phyloP scores from a whole-genome alignment of 805 yeast species.

The Blastobotrys parvus region DNA sequence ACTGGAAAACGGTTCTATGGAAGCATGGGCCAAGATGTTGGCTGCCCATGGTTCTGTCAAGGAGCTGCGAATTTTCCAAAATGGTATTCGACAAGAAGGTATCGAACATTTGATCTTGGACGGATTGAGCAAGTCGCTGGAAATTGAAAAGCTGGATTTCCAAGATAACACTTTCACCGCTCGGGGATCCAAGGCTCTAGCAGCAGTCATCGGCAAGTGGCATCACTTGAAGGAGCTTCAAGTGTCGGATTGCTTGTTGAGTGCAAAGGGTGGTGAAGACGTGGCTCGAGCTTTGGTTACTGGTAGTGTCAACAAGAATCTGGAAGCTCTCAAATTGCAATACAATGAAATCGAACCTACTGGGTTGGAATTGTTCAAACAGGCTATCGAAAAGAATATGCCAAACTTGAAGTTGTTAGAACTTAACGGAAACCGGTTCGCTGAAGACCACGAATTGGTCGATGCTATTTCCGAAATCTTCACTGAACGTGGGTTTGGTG shows the following conservation, averaged over 20 bases:
- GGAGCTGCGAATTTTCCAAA: slow-evolving; percentile 77
- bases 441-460: slow-evolving; percentile 73
- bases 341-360: slow-evolving; percentile 75
- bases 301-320: slow-evolving; percentile 27
- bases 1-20: slow-evolving; percentile 88
- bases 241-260: slow-evolving; percentile 81
- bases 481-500: slow-evolving; percentile 67
- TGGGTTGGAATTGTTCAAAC: slow-evolving; percentile 51
- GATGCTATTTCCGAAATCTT: slow-evolving; percentile 55
- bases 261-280: slow-evolving; percentile 67
- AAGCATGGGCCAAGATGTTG: slow-evolving; percentile 75
- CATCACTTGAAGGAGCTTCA: slow-evolving; percentile 62
- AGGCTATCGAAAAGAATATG: slow-evolving; percentile 46
- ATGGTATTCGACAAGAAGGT: slow-evolving; percentile 95
- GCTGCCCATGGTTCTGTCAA: slow-evolving; percentile 69
- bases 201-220: slow-evolving; percentile 58
- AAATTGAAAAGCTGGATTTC: slow-evolving; percentile 65
- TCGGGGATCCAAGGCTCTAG: slow-evolving; percentile 56
- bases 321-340: slow-evolving; percentile 65
- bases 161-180: slow-evolving; percentile 93
- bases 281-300: slow-evolving; percentile 31
- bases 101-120: slow-evolving; percentile 61
- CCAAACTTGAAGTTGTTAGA: slow-evolving; percentile 61
- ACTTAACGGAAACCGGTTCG: slow-evolving; percentile 87
- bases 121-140: slow-evolving; percentile 58